Base-by-base conservation (phyloP, 371 early-diverging fungal species). In the Haplosporangium sp. region DNA sequence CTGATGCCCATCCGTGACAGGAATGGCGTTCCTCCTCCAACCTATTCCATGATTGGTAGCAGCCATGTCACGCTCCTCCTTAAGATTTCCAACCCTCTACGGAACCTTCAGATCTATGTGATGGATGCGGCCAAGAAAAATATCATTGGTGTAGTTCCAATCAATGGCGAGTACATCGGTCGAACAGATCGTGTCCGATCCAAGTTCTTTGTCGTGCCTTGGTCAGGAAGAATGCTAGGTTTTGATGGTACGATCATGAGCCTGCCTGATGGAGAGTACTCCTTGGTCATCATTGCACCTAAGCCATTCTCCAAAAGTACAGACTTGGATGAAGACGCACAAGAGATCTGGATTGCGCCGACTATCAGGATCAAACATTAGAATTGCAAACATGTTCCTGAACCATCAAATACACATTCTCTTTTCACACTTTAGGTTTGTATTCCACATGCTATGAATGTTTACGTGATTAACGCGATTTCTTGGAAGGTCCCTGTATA, bases 21-120 rank as follows among this genome's bases (percentile, higher is more conserved):
- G 0, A 23, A 21, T 8, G 64, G 41, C 7, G 37, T 53, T 0
- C 13, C 63, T 13, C 52, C 60, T 12, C 58, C 41, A 11, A 51
- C 41, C 14, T 76, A 62, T n/a, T 38, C 71, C 21, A 76, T 76
- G 77, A 8, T 8, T 4, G 56, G 67, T 42, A 53, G 29, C 8
- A 51, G 58, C 52, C 48, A 62, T 55, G 60, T 63, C 7, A 67
- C 71, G 1, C n/a, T 76, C 0, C 64, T 71, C 6, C 57, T 70
- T 41, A 76, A 71, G 67, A 52, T 76, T 56, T 77, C 79, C 18
- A 77, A 77, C 37, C 79, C 79, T 1, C 12, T 71, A 23, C 72
- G 56, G 23, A 57, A 60, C 12, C 64, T 79, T 2, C 60, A 58
- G 36, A 9, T 79, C 48, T 79, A 60, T 29, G 62, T 69, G 6